These are phyloP conservation scores for Selaginella tamariscina DNA, from an alignment of 75 land plant genomes.

Conservation along the genomic window DNA sequence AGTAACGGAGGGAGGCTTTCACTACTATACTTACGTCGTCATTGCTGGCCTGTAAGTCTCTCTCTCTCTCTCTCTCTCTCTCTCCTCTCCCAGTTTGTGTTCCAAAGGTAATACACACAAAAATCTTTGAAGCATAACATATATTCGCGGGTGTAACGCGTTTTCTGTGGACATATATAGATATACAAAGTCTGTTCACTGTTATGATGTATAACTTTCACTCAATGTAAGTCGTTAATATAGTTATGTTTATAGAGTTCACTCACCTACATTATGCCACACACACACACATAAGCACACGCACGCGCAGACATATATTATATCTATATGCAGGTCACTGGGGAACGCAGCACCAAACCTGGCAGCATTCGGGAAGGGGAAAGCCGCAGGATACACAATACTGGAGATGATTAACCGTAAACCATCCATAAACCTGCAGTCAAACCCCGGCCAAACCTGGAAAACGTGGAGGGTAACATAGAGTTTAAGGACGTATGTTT, in stretches of 20 bases:
- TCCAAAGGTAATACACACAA: too few relatives aligned
- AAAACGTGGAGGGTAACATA: background rate
- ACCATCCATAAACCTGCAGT: background rate
- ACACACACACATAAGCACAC: too few relatives aligned
- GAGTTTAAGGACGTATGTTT: conserved; percentile 1
- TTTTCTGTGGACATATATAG: too few relatives aligned
- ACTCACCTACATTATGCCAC: too few relatives aligned
- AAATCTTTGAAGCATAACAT: too few relatives aligned
- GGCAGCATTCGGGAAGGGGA: background rate
- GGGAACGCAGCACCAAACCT: conserved; percentile 3
- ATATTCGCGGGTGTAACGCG: too few relatives aligned
- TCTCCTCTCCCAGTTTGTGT: background rate
- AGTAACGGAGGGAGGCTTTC: conserved; percentile 73
- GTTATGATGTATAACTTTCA: too few relatives aligned
- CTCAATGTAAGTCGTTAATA: too few relatives aligned
- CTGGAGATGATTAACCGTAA: conserved; percentile 10
- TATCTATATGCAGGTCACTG: background rate
- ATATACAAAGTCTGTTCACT: too few relatives aligned
- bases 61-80: background rate
- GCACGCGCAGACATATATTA: too few relatives aligned
- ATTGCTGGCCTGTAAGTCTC: conserved; percentile 58
- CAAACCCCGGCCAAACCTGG: background rate
- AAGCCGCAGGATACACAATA: background rate
- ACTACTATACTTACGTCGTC: conserved; percentile 59
- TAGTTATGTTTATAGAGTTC: too few relatives aligned